Evolutionary conservation across 1,284 basidiomycete species (phyloP).

Genomic region (Vanrija sp.): DNA sequence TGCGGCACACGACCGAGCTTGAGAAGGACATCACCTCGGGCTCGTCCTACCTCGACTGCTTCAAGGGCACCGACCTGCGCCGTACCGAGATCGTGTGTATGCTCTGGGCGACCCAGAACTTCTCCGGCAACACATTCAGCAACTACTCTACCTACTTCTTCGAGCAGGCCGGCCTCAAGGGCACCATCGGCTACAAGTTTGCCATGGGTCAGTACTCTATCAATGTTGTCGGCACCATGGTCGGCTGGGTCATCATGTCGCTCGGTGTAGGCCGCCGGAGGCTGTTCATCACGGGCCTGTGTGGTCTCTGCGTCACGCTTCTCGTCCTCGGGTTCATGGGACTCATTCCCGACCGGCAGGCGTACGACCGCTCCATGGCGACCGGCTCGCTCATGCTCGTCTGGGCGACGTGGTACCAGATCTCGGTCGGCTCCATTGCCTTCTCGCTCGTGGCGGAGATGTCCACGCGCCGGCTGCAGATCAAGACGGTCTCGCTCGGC

Average conservation of each 20-base stretch:
- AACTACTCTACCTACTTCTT: constrained; percentile 44
- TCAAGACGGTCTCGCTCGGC: constrained; percentile 54
- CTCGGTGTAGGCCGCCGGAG: constrained; percentile 39
- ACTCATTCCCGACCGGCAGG: constrained; percentile 8
- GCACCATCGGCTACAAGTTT: constrained; percentile 36
- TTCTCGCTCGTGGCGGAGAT: constrained; percentile 51
- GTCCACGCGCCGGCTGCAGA: constrained; percentile 49
- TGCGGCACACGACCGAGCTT: constrained; percentile 12
- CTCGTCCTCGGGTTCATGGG: constrained; percentile 28
- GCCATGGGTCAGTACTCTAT: constrained; percentile 29
- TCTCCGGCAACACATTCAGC: constrained; percentile 22
- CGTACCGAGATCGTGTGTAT: constrained; percentile 48
- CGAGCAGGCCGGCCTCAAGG: constrained; percentile 45
- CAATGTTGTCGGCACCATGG: constrained; percentile 26
- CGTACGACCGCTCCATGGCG: constrained; percentile 1
- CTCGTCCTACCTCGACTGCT: constrained; percentile 45
- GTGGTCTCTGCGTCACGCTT: constrained; percentile 43
- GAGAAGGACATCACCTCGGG: constrained; percentile 23
- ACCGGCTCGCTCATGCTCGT: constrained; percentile 9
- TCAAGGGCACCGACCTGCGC: constrained; percentile 47
- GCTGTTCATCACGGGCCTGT: constrained; percentile 49
- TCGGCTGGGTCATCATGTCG: constrained; percentile 39
- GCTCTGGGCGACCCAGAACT: constrained; percentile 20
- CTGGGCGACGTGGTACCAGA: constrained; percentile 5
- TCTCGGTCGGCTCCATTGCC: neutral